Conservation (phyloP, 140 eudicot genomes). For the Anethum foeniculum region DNA sequence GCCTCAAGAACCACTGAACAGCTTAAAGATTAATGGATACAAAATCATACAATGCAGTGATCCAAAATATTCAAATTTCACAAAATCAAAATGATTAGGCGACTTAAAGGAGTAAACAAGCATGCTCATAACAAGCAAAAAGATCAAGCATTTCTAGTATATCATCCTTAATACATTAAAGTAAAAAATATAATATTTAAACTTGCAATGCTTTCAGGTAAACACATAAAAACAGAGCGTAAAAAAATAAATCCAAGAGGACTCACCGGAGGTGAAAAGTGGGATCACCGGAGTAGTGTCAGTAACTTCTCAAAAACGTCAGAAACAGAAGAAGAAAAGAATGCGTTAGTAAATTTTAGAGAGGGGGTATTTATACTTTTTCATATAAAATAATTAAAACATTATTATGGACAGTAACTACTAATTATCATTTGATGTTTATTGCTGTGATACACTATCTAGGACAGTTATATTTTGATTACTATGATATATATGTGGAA, state of each 20-base stretch:
- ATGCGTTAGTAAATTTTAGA: not conserved
- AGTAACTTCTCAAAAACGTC: conserved; percentile 26
- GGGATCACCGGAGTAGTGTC: conserved; percentile 24
- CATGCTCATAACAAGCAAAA: not conserved
- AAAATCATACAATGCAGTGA: not conserved
- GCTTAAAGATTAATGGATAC: conserved; percentile 23
- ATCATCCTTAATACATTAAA: not conserved
- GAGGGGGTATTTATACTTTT: not conserved
- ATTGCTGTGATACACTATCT: no score
- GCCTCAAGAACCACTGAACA: not conserved
- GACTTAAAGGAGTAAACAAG: not conserved
- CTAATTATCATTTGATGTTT: no score
- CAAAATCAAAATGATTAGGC: conserved; percentile 4
- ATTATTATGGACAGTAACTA: not conserved
- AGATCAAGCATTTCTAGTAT: not conserved
- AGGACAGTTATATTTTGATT: no score
- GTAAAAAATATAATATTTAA: not conserved
- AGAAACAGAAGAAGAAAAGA: conserved; percentile 6
- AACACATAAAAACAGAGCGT: not conserved
- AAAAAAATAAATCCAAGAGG: not conserved
- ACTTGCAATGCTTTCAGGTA: not conserved
- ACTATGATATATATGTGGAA: no score
- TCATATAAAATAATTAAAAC: not conserved
- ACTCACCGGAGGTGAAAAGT: conserved; percentile 31
- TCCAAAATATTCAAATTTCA: not conserved